phyloP scores from a whole-genome alignment of 192 early-diverging fungal species.

The Gonapodya prolifera region DNA sequence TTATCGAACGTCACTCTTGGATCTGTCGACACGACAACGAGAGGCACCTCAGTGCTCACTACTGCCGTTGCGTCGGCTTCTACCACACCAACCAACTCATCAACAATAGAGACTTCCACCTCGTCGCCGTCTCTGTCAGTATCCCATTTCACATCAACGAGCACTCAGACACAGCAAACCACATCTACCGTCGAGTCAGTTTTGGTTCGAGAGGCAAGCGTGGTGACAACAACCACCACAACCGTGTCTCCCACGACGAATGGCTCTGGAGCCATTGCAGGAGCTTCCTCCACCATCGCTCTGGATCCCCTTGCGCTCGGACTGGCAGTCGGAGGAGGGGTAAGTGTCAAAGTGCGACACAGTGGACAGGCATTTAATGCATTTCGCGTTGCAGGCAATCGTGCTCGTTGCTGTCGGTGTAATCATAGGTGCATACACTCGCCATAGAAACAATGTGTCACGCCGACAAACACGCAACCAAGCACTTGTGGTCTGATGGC shows the following conservation, averaged over 20 bases:
- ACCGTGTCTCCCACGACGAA: background rate
- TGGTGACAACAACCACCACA: background rate
- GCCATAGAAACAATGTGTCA: background rate
- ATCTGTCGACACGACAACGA: background rate
- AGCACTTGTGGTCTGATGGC: background rate
- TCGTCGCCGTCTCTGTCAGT: background rate
- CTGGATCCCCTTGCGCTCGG: background rate
- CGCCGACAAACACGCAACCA: background rate
- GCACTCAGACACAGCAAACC: background rate
- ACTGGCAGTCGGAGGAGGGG: background rate
- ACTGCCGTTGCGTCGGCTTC: background rate
- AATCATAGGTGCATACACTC: background rate
- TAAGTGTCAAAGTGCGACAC: background rate
- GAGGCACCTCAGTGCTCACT: background rate
- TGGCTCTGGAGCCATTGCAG: background rate
- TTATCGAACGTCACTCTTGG: background rate
- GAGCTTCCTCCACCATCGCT: background rate
- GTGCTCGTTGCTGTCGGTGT: background rate
- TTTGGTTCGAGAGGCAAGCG: too few relatives aligned
- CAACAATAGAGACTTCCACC: background rate
- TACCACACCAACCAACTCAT: too few relatives aligned
- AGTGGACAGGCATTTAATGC: background rate
- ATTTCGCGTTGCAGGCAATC: background rate
- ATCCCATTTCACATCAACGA: background rate
- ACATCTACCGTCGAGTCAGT: background rate